phyloP scores from a whole-genome alignment of 73 alveolate genomes.

The Paramecium sexaurelia region DNA sequence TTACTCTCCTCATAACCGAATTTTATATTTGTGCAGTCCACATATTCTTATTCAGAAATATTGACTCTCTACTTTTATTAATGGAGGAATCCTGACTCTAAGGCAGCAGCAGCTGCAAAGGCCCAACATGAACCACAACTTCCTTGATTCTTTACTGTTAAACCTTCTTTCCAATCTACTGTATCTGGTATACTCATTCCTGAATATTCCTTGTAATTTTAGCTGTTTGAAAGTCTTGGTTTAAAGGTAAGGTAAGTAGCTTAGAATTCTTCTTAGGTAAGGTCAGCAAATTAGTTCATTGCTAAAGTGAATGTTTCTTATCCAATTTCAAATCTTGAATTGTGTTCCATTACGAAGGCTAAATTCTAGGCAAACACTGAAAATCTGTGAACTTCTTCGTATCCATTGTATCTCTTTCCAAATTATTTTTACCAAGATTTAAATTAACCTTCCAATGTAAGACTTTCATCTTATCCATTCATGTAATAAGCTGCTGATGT shows the following conservation, averaged over 20 bases:
- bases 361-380: background rate
- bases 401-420: background rate
- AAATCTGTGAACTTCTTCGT: slow-evolving; percentile 36
- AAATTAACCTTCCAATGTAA: background rate
- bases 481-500: background rate
- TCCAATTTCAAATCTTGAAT: slow-evolving; percentile 46
- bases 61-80: background rate
- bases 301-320: slow-evolving; percentile 41
- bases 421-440: background rate
- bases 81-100: slow-evolving; percentile 67
- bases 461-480: slow-evolving; percentile 6
- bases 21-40: slow-evolving; percentile 59
- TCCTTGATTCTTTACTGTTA: slow-evolving; percentile 71
- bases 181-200: slow-evolving; percentile 18
- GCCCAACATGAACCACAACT: slow-evolving; percentile 90
- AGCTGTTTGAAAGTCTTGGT: background rate
- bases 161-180: slow-evolving; percentile 79
- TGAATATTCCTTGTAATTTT: background rate
- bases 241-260: background rate
- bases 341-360: background rate
- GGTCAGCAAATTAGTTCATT: slow-evolving; percentile 65
- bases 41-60: slow-evolving; percentile 73
- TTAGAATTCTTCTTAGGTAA: slow-evolving; percentile 63
- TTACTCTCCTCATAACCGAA: slow-evolving; percentile 74
- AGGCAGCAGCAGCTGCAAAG: slow-evolving; percentile 73